Percentiles rank a stretch among this genome's conserved stretches.
phyloP scores from a whole-genome alignment of 768 basidiomycete species.

The Agaricus subrufescens region DNA sequence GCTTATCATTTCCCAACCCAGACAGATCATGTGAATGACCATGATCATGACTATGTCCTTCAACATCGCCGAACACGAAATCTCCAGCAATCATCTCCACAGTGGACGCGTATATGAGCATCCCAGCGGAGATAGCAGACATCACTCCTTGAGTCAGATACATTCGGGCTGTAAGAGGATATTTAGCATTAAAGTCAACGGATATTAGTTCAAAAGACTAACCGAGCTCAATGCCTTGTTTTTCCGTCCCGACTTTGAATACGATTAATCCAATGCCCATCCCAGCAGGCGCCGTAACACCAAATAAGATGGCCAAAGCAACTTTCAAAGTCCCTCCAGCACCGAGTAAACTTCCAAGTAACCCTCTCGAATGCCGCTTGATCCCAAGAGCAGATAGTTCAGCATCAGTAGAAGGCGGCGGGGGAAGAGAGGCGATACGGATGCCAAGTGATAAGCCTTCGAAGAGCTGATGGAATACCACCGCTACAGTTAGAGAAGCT shows the following conservation, averaged over 20 bases:
- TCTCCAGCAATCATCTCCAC: slow-evolving; percentile 88
- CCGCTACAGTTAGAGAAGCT: slow-evolving; percentile 73
- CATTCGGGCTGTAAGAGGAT: slow-evolving; percentile 33
- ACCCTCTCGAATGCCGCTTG: not conserved
- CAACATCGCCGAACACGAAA: slow-evolving; percentile 69
- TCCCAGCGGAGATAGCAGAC: slow-evolving; percentile 78
- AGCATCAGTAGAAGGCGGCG: slow-evolving; percentile 14
- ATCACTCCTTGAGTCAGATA: slow-evolving; percentile 65
- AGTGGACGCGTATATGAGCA: slow-evolving; percentile 79
- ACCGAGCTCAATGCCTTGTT: slow-evolving; percentile 18
- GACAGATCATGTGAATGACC: slow-evolving; percentile 10
- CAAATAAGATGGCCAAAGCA: slow-evolving; percentile 58
- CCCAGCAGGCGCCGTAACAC: slow-evolving; percentile 68
- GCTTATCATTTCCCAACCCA: not conserved
- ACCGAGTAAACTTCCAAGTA: not conserved
- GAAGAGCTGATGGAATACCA: slow-evolving; percentile 80
- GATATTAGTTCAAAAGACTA: slow-evolving; percentile 16
- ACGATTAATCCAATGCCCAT: slow-evolving; percentile 54
- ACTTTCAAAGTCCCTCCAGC: slow-evolving; percentile 39
- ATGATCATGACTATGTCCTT: slow-evolving; percentile 26
- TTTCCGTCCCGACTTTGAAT: slow-evolving; percentile 29
- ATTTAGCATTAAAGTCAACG: not conserved
- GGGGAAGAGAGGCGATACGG: slow-evolving; percentile 65
- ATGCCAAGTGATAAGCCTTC: slow-evolving; percentile 83
- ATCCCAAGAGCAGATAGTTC: not conserved